Evolutionary conservation across 2,329 filamentous ascomycete species (phyloP).

Genomic region (Fusarium azukiicola): DNA sequence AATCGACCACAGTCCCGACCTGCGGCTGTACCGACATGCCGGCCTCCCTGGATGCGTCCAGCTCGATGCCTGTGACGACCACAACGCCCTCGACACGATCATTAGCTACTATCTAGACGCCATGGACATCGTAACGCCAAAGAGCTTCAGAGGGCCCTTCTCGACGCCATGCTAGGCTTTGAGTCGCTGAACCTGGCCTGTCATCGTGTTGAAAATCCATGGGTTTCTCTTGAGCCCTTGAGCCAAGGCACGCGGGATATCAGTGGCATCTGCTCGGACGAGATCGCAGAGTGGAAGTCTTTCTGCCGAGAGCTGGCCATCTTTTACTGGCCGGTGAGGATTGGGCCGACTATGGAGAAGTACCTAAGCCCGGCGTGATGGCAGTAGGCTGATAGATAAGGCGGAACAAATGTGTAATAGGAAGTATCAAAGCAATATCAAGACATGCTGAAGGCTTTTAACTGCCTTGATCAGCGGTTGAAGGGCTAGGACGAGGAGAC

Average conservation of each 20-base stretch:
- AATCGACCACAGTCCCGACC: background rate
- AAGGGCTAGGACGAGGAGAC: too few species aligned
- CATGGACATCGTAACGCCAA: background rate
- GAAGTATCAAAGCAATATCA: too few species aligned
- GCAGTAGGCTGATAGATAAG: background rate
- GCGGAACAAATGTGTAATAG: too few species aligned
- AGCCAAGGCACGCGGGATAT: background rate
- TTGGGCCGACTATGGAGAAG: background rate
- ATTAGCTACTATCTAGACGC: background rate
- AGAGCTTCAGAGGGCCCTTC: background rate
- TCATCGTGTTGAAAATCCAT: background rate
- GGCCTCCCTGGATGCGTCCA: background rate
- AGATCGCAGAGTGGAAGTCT: background rate
- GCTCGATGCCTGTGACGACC: background rate
- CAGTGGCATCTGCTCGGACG: background rate
- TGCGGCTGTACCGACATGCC: background rate
- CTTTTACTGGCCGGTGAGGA: background rate
- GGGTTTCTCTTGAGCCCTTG: background rate
- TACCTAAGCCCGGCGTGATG: background rate
- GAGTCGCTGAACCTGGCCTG: background rate
- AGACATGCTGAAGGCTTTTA: too few species aligned
- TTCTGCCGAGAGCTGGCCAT: background rate
- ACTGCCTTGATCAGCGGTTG: too few species aligned
- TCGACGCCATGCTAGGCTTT: background rate
- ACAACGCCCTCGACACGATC: background rate